Base-by-base conservation (phyloP, 768 basidiomycete genomes). In the Tubosaeta sp. region DNA sequence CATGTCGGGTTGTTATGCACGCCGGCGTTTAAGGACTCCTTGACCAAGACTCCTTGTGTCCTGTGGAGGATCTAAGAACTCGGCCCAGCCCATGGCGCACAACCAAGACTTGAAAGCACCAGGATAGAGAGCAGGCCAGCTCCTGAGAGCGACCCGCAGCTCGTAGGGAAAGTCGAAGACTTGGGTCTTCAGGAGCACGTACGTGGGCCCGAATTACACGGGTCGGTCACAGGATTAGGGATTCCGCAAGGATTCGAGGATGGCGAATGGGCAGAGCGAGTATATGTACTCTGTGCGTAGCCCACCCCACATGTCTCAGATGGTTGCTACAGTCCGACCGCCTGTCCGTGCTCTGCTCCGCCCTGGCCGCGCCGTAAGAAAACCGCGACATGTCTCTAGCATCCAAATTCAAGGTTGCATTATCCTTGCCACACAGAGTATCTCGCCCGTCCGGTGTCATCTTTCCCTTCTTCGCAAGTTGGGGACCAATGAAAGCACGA, bases 311-410 rank as follows among this genome's bases (percentile, higher is more conserved):
- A 46, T 34, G 42, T 31, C 11, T 39, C 35, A 43, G 47, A 47
- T 42, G 34, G 43, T 11, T 38, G 31, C 57, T 46, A 46, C 55
- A 43, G 34, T 42, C 50, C 50, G 14, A 47, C 41, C 19, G 57
- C 55, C 58, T 53, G 76, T 76, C 52, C 69, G 79, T 67, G 52
- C 51, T 59, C 75, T 61, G 67, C 75, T 82, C 79, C 38, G 58
- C 70, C 66, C 59, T 16, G 19, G 43, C 6, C 16, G 47, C 50
- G 59, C 58, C 58, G 59, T 59, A 50, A 57, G 55, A 52, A 61
- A 69, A 39, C 79, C 74, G 71, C 74, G 81, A 77, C 73, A 75
- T 72, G 55, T 76, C 76, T 83, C 82, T 83, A 26, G 67, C 56
- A 51, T 52, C 39, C 59, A 52, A 52, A 10, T 22, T 59, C 54